Percentiles rank a stretch among this genome's conserved stretches.
phyloP scores from a whole-genome alignment of 2,329 filamentous ascomycete species.

The Neopestalotiopsis rosae region DNA sequence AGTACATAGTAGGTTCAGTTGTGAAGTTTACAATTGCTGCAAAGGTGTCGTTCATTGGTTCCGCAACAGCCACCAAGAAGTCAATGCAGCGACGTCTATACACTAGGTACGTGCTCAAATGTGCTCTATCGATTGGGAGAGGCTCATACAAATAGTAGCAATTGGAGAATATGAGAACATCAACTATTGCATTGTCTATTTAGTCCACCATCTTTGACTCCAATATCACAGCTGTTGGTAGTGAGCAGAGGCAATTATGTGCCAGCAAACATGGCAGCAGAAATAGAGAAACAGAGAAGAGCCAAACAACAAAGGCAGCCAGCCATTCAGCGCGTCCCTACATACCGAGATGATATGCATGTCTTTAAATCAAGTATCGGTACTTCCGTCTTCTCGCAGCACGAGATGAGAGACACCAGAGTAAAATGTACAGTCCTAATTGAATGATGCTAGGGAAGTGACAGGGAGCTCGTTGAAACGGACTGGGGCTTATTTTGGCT shows the following conservation, averaged over 20 bases:
- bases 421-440: not conserved
- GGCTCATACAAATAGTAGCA: too few species aligned
- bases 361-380: not conserved
- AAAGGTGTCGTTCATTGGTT: not conserved
- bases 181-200: too few species aligned
- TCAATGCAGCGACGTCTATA: not conserved
- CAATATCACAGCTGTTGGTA: not conserved
- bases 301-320: not conserved
- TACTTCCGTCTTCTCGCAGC: not conserved
- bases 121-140: too few species aligned
- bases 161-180: too few species aligned
- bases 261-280: not conserved
- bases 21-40: not conserved
- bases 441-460: slow-evolving; percentile 4
- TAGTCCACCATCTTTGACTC: too few species aligned
- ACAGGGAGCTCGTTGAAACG: slow-evolving; percentile 18
- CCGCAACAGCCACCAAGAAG: not conserved
- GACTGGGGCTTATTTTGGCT: slow-evolving; percentile 8
- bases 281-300: not conserved
- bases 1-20: not conserved
- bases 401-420: not conserved
- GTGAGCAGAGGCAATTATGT: not conserved
- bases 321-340: not conserved
- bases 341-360: not conserved
- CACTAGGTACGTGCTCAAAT: too few species aligned